These are phyloP conservation scores for Suillus plorans DNA, from an alignment of 768 basidiomycete species.

Conservation along the genomic window DNA sequence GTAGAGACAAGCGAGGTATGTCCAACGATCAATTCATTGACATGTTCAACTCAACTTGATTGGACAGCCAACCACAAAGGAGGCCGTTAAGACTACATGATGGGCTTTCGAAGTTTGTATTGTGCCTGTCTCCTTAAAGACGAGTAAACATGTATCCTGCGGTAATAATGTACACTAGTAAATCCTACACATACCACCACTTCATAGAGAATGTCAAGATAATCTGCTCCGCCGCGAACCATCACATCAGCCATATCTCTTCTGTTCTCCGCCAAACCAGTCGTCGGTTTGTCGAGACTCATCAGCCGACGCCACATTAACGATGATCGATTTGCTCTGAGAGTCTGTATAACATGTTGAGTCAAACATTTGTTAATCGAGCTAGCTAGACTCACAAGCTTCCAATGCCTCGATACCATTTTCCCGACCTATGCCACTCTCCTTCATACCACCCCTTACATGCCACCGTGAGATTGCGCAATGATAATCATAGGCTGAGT, in stretches of 20 bases:
- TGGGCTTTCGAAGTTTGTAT: slow-evolving; percentile 10
- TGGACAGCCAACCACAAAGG: slow-evolving; percentile 44
- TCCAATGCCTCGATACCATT: slow-evolving; percentile 83
- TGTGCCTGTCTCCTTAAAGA: background rate
- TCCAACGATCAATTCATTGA: slow-evolving; percentile 1
- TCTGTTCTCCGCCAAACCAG: slow-evolving; percentile 64
- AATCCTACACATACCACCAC: slow-evolving; percentile 3
- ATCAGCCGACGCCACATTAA: slow-evolving; percentile 66
- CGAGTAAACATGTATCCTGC: slow-evolving; percentile 6
- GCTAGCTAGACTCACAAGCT: slow-evolving; percentile 51
- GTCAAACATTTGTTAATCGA: background rate
- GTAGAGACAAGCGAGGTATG: slow-evolving; percentile 64
- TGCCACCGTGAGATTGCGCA: background rate
- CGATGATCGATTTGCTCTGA: slow-evolving; percentile 79
- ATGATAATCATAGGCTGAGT: background rate
- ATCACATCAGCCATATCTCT: slow-evolving; percentile 59
- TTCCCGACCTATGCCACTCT: slow-evolving; percentile 84
- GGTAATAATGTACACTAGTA: slow-evolving; percentile 17
- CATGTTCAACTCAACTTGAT: slow-evolving; percentile 4
- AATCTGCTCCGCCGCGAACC: background rate
- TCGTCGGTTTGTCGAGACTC: slow-evolving; percentile 64
- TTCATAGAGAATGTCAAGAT: slow-evolving; percentile 5
- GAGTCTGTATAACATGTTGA: slow-evolving; percentile 51
- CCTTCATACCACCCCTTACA: slow-evolving; percentile 86
- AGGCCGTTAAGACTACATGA: slow-evolving; percentile 57